Evolutionary conservation across 1,284 basidiomycete species (phyloP), one percentile per base, ranked within the genome.

Genomic region (Moesziomyces sp.): DNA sequence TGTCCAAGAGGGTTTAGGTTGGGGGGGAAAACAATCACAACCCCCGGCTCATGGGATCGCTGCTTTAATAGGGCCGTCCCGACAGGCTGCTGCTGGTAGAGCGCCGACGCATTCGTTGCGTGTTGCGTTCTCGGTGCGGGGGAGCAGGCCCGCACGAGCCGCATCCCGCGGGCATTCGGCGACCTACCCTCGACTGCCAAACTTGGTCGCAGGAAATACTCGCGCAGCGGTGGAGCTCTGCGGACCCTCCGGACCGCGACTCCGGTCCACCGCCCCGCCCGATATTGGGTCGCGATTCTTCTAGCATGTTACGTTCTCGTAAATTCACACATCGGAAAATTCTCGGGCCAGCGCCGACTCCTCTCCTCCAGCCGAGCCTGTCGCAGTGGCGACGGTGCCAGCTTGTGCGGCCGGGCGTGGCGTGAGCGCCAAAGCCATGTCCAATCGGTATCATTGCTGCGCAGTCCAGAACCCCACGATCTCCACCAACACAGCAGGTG

Each of bases 221-320:
- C 19, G 24, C 47, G 30, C 43, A 30, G 30, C 55, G 55, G 40
- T 47, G 46, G 42, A 23, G 23, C 16, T 9, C 1, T 18, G 13
- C 19, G 45, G 18, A 23, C 24, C 30, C 35, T 52, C 60, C 60
- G 60, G 60, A 56, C 60, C 60, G 60, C 23, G 24, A 24, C 49
- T 57, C 50, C 60, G 60, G 49, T 19, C 38, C 16, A 3, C 38
- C 11, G 14, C 14, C 38, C 19, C 18, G n/a, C 23, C 35, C 5
- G 19, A 18, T 5, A 5, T 26, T 46, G 10, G 10, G 30, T 3
- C 7, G 30, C 8, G 8, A 30, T 30, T 35, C 46, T 14, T 6
- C 14, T 2, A 26, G 6, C 6, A n/a, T 46, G 34, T 40, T 40
- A 40, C 38, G 18, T 14, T 16, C 3, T 40, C 6, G 13, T n/a